A percentile compares a stretch with the other conserved stretches of the same genome.
Evolutionary conservation across 73 alveolate species (phyloP).

Genomic region (Uronychia binucleata): DNA sequence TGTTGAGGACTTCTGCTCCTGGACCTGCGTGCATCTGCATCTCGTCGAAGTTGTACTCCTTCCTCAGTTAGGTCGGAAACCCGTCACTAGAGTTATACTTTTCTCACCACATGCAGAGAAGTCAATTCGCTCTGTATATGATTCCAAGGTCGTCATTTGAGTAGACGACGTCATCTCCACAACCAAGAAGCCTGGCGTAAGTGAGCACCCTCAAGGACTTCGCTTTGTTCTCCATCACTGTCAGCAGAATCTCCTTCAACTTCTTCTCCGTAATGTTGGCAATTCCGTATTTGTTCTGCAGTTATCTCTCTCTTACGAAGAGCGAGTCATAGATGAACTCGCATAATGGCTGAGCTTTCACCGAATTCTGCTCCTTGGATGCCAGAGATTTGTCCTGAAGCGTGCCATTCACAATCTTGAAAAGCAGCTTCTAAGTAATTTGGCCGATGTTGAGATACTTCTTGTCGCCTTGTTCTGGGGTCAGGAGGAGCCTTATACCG

Average conservation of each 20-base stretch:
- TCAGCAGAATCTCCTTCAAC: slow-evolving; percentile 34
- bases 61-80: slow-evolving; percentile 7
- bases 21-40: not conserved
- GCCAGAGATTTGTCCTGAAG: slow-evolving; percentile 15
- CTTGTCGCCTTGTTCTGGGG: slow-evolving; percentile 2
- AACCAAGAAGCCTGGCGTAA: slow-evolving; percentile 15
- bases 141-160: slow-evolving; percentile 31
- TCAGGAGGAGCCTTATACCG: not conserved
- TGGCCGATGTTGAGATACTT: slow-evolving; percentile 18
- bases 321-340: slow-evolving; percentile 41
- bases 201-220: slow-evolving; percentile 2
- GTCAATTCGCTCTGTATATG: slow-evolving; percentile 16
- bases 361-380: slow-evolving; percentile 17
- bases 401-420: slow-evolving; percentile 18
- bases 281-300: slow-evolving; percentile 39
- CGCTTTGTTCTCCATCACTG: slow-evolving; percentile 11
- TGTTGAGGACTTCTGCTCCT: not conserved
- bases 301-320: slow-evolving; percentile 5
- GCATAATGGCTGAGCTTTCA: slow-evolving; percentile 7
- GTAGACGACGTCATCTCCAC: not conserved
- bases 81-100: slow-evolving; percentile 9
- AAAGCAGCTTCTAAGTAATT: slow-evolving; percentile 8
- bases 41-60: slow-evolving; percentile 28
- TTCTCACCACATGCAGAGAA: slow-evolving; percentile 21
- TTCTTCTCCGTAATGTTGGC: slow-evolving; percentile 49